Evolutionary conservation across 306 rosid genomes (phyloP).

Genomic region (Trifolium fragiferum): DNA sequence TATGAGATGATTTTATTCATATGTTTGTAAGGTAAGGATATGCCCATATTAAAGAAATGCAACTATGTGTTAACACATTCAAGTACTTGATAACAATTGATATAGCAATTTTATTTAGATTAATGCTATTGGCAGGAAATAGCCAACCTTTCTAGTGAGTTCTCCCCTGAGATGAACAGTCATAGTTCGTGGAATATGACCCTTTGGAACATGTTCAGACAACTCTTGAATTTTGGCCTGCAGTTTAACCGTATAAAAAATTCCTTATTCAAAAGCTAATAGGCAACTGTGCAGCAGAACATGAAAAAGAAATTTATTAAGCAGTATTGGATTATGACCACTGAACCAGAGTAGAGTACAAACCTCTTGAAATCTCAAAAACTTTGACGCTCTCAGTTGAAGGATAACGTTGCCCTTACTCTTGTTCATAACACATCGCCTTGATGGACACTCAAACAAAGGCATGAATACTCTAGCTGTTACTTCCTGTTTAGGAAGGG

Average conservation of each 20-base stretch:
- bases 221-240: conserved; percentile 99
- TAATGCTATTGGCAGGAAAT: conserved; percentile 36
- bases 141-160: conserved; percentile 89
- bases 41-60: neutral
- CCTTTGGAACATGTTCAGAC: conserved; percentile 97
- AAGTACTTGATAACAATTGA: conserved; percentile 28
- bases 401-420: conserved; percentile 84
- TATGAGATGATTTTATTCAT: conserved; percentile 7
- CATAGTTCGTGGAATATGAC: conserved; percentile 97
- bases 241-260: conserved; percentile 46
- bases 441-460: conserved; percentile 86
- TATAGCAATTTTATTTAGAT: conserved; percentile 8
- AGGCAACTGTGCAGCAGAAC: conserved; percentile 21
- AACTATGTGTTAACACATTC: conserved; percentile 13
- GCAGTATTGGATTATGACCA: conserved; percentile 21
- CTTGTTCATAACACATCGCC: conserved; percentile 68
- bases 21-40: neutral
- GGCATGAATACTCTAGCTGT: conserved; percentile 98
- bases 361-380: conserved; percentile 98
- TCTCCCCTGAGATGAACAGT: conserved; percentile 97
- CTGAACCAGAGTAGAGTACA: conserved; percentile 25
- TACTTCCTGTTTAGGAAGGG: conserved; percentile 74
- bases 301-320: conserved; percentile 24
- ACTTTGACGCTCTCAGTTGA: conserved; percentile 96
- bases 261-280: neutral